Percentiles rank a stretch among this genome's conserved stretches.
These are phyloP conservation scores for Colletotrichum aenigma DNA, from an alignment of 2,329 filamentous ascomycete genomes.

Conservation along the genomic window DNA sequence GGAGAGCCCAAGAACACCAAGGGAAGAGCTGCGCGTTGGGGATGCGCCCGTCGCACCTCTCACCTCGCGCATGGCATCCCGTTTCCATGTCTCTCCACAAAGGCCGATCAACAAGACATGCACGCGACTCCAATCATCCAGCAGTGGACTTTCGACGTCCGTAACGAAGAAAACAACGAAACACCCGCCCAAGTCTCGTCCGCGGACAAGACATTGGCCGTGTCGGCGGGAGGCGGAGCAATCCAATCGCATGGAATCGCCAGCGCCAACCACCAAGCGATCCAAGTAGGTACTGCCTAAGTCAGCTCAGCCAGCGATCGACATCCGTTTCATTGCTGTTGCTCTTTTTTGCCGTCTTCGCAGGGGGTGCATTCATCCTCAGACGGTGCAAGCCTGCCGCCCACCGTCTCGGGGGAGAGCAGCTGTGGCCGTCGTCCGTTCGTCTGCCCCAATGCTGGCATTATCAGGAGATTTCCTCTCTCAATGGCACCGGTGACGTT, in stretches of 20 bases:
- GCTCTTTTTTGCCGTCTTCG: neutral
- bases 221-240: neutral
- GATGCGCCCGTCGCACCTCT: neutral
- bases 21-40: neutral
- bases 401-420: neutral
- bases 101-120: neutral
- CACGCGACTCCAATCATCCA: neutral
- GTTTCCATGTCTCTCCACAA: neutral
- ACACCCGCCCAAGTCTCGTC: neutral
- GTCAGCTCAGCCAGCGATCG: neutral
- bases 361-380: neutral
- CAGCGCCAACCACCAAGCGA: neutral
- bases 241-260: neutral
- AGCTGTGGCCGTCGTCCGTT: neutral
- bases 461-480: slow-evolving; percentile 8
- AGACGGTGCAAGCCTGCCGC: neutral
- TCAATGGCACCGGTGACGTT: neutral
- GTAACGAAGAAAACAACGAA: neutral
- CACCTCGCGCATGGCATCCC: neutral
- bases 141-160: neutral
- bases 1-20: neutral
- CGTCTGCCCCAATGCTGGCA: neutral
- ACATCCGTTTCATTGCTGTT: slow-evolving; percentile 2
- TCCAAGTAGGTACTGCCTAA: neutral
- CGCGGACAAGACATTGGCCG: neutral